Evolutionary conservation across 2,329 filamentous ascomycete genomes (phyloP).

Genomic region (Hypoxylon sp.): DNA sequence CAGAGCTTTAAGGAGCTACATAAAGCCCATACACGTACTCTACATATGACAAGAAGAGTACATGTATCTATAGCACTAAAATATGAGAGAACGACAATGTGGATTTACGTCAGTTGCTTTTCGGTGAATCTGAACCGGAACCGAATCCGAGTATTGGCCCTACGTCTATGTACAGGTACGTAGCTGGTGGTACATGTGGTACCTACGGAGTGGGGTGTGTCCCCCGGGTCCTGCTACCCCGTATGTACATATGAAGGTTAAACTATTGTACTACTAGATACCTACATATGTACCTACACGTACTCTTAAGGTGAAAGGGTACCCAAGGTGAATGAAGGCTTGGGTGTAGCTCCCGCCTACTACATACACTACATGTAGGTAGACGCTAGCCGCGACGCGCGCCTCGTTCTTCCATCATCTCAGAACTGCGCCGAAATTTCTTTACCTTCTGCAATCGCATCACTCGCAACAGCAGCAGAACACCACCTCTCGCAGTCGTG

Average conservation of each 20-base stretch:
- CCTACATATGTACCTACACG: not conserved
- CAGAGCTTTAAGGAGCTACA: slow-evolving; percentile 10
- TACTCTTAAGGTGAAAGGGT: too few relatives aligned
- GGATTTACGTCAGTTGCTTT: slow-evolving; percentile 9
- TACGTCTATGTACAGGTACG: not conserved
- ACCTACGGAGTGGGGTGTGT: not conserved
- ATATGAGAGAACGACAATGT: slow-evolving; percentile 2
- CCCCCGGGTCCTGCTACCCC: not conserved
- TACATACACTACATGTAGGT: too few relatives aligned
- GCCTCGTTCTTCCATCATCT: slow-evolving; percentile 27
- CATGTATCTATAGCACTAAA: not conserved
- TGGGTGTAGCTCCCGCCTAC: too few relatives aligned
- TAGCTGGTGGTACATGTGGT: not conserved
- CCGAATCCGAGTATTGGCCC: slow-evolving; percentile 10
- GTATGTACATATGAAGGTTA: not conserved
- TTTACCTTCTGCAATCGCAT: slow-evolving; percentile 25
- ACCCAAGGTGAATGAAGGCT: too few relatives aligned
- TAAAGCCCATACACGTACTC: not conserved
- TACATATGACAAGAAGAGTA: not conserved
- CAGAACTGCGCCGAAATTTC: slow-evolving; percentile 28
- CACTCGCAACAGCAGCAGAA: slow-evolving; percentile 16
- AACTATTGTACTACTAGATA: not conserved
- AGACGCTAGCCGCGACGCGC: slow-evolving; percentile 19
- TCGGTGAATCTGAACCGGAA: slow-evolving; percentile 12
- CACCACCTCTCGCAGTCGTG: slow-evolving; percentile 20